Conservation (phyloP, 1,139 yeast species). For the Geotrichum citri-aurantii region DNA sequence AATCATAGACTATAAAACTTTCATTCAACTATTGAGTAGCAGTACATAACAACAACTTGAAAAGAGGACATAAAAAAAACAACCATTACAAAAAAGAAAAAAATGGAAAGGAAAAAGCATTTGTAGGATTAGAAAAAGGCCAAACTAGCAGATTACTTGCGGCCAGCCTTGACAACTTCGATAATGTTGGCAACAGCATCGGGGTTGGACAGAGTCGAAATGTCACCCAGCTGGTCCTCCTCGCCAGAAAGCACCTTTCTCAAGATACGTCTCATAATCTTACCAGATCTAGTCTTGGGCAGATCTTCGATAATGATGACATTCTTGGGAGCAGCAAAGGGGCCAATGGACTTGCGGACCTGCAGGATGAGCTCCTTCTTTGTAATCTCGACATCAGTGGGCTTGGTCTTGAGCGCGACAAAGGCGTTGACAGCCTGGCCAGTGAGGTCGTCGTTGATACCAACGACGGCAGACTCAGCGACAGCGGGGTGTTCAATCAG, state of each 20-base stretch:
- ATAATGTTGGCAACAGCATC: constrained; percentile 70
- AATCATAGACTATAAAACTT: neutral
- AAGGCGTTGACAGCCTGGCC: constrained; percentile 91
- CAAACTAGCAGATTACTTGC: no score
- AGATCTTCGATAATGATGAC: constrained; percentile 74
- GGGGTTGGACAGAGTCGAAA: constrained; percentile 79
- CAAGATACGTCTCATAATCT: constrained; percentile 90
- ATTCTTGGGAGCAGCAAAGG: constrained; percentile 88
- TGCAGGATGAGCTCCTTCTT: constrained; percentile 72
- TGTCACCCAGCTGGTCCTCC: constrained; percentile 83
- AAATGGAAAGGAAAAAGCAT: neutral
- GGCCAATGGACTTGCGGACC: constrained; percentile 83
- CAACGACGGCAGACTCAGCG: constrained; percentile 85
- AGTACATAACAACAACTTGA: neutral
- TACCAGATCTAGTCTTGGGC: constrained; percentile 93
- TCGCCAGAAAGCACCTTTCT: constrained; percentile 79
- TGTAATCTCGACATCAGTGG: constrained; percentile 45
- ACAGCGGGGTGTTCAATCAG: constrained; percentile 67
- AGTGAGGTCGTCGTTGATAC: constrained; percentile 79
- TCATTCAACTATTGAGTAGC: neutral
- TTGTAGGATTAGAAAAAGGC: no score
- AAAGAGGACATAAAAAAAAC: neutral
- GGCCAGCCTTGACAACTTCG: constrained; percentile 17
- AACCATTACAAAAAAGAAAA: neutral
- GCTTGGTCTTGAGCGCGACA: constrained; percentile 60